Evolutionary conservation across 257 asterid genomes (phyloP).

Genomic region (Nicotiana undulata): DNA sequence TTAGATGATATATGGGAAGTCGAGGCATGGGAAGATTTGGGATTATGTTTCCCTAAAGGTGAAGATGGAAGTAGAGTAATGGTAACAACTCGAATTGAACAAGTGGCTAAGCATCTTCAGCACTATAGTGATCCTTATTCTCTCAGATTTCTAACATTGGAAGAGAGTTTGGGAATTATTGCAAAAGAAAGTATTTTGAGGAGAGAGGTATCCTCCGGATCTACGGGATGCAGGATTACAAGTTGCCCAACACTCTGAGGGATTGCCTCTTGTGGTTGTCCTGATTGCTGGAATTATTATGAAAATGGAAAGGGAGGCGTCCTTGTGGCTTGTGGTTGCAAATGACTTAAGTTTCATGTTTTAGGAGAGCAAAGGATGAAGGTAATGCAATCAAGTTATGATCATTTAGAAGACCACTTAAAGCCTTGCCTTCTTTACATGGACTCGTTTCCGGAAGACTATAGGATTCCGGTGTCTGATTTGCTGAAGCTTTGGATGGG

Average conservation of each 20-base stretch:
- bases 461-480: not conserved
- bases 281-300: not conserved
- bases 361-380: not conserved
- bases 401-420: not conserved
- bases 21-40: not conserved
- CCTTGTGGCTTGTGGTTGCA: not conserved
- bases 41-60: not conserved
- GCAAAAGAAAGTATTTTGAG: not conserved
- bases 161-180: not conserved
- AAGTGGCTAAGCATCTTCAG: not conserved
- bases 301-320: not conserved
- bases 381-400: not conserved
- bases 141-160: not conserved
- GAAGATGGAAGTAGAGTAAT: not conserved
- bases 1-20: conserved; percentile 9
- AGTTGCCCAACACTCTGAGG: not conserved
- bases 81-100: not conserved
- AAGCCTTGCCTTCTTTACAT: not conserved
- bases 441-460: not conserved
- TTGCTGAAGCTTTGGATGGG: not conserved
- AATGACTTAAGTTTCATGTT: not conserved
- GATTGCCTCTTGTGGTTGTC: not conserved
- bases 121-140: not conserved
- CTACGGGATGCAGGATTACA: not conserved
- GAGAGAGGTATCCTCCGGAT: not conserved